Evolutionary conservation across 345 rosid genomes (phyloP).

Genomic region (Citrus cavaleriei): DNA sequence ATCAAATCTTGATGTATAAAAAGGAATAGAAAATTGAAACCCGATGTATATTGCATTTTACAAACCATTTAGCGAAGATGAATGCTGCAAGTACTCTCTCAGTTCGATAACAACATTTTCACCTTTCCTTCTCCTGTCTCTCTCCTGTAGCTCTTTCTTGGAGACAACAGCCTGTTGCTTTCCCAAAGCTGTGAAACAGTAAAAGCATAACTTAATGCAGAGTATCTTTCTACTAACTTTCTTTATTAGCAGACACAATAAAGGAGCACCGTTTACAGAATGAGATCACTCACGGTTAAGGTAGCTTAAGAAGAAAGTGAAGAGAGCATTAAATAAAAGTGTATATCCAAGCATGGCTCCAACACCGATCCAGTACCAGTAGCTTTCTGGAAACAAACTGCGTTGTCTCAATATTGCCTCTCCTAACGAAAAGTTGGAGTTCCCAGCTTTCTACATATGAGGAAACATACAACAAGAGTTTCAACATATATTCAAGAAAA

Average conservation of each 20-base stretch:
- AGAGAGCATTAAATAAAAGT: slow-evolving; percentile 64
- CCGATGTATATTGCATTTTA: slow-evolving; percentile 6
- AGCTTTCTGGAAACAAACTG: slow-evolving; percentile 71
- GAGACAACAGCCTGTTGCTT: slow-evolving; percentile 86
- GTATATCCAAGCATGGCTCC: slow-evolving; percentile 93
- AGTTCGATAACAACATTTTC: slow-evolving; percentile 66
- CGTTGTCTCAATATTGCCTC: slow-evolving; percentile 62
- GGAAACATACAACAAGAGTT: slow-evolving; percentile 18
- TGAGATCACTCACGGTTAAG: slow-evolving; percentile 71
- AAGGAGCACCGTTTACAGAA: slow-evolving; percentile 3
- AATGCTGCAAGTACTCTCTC: slow-evolving; percentile 78
- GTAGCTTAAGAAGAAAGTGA: slow-evolving; percentile 67
- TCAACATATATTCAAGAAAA: slow-evolving; percentile 7
- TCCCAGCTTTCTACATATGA: slow-evolving; percentile 52
- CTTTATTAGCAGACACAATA: slow-evolving; percentile 2
- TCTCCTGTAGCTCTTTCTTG: slow-evolving; percentile 80
- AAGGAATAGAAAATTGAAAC: slow-evolving; percentile 7
- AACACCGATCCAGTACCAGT: slow-evolving; percentile 98
- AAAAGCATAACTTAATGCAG: not conserved
- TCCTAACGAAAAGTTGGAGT: slow-evolving; percentile 49
- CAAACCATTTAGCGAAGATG: slow-evolving; percentile 69
- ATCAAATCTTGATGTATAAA: not conserved
- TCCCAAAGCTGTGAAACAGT: slow-evolving; percentile 56
- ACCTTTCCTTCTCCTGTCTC: slow-evolving; percentile 79
- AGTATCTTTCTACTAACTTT: not conserved